Conservation (phyloP, 495 filamentous ascomycete genomes). For the Peziza echinospora region DNA sequence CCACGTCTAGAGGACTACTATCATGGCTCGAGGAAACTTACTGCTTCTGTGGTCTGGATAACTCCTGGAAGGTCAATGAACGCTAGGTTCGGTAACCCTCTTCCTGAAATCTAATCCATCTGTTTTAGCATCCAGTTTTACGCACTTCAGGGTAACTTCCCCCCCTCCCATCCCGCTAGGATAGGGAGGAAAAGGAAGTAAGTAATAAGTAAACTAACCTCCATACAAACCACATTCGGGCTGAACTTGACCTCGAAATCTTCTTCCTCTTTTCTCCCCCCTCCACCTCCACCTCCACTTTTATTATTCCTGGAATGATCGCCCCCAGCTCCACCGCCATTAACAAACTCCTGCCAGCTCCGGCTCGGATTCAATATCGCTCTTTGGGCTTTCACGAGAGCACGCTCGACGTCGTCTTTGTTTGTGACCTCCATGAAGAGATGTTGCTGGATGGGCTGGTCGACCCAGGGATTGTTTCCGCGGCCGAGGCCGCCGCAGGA, state of each 20-base stretch:
- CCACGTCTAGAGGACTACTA: no score
- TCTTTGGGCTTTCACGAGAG: slow-evolving; percentile 14
- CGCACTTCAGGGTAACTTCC: no score
- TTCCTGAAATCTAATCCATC: slow-evolving; percentile 17
- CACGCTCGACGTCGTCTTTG: slow-evolving; percentile 16
- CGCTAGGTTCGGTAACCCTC: slow-evolving; percentile 20
- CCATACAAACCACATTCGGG: slow-evolving; percentile 21
- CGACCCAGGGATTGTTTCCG: slow-evolving; percentile 12
- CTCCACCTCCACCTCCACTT: no score
- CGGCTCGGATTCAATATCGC: slow-evolving; percentile 16
- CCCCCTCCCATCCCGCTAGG: no score
- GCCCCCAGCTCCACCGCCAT: not conserved
- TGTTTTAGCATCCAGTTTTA: no score
- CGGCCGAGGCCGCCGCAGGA: not conserved
- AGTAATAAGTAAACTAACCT: slow-evolving; percentile 6
- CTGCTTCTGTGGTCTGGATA: slow-evolving; percentile 19
- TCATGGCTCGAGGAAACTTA: slow-evolving; percentile 2
- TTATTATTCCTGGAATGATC: no score
- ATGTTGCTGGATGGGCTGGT: slow-evolving; percentile 16
- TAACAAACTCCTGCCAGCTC: slow-evolving; percentile 10
- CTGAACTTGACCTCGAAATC: slow-evolving; percentile 21
- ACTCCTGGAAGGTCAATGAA: slow-evolving; percentile 21
- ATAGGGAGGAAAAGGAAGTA: not conserved
- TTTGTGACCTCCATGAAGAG: slow-evolving; percentile 11
- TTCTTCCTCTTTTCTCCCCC: slow-evolving; percentile 4